Evolutionary conservation across 1,284 basidiomycete species (phyloP), one percentile per base, ranked within the genome.

Genomic region (Athelia psychrophila): DNA sequence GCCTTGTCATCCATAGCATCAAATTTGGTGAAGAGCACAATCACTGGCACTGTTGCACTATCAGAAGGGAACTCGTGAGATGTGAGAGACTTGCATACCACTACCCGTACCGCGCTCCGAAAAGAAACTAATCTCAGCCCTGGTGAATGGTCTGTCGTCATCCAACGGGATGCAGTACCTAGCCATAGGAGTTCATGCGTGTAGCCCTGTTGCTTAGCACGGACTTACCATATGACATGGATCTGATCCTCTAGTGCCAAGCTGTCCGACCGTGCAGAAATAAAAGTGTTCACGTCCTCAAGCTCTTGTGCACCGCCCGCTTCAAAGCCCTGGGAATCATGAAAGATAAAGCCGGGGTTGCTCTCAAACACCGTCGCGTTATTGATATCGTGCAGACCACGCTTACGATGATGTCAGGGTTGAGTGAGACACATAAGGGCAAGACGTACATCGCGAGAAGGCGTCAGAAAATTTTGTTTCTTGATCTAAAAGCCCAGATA

Each of bases 261-360:
- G 16, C 51, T 40, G 13, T 48, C n/a, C 6, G 57, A 54, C 12
- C 56, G 50, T 22, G 49, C n/a, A 1, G 25, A 19, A 6, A 67
- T 54, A 40, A 67, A 67, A 1, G 46, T 30, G 38, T 54, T 52
- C 1, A 68, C 59, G 15, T 32, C 33, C 12, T 56, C 44, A 36
- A 66, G 24, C 47, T 67, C 63, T 1, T 53, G 46, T 2, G 19
- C 47, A 16, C 38, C 38, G 12, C 63, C 66, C 3, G 60, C 42
- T 53, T 68, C 65, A 47, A 66, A 63, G 1, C 64, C 66, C 16
- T 56, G 58, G 24, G 67, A 67, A 42, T 67, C 65, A 48, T 68
- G 66, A 25, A 65, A 67, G 10, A 65, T 56, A 48, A 63, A 67
- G 1, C 51, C 35, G 4, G 61, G 59, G 36, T 64, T 62, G 55